These are phyloP conservation scores for Fusarium sp. DNA, from an alignment of 2,329 filamentous ascomycete genomes.

Conservation along the genomic window DNA sequence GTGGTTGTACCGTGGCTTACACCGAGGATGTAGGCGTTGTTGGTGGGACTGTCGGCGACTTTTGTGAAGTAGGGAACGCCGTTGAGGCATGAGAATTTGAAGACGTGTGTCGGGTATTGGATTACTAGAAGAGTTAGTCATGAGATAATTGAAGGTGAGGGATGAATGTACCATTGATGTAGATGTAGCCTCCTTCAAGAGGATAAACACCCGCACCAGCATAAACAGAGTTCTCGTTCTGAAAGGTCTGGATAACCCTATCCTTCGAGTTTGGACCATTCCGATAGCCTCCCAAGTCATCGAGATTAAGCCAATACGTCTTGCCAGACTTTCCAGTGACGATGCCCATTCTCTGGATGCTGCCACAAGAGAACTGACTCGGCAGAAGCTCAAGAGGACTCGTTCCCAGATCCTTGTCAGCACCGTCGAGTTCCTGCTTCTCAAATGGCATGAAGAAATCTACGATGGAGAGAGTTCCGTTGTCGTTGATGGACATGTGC, in stretches of 20 bases:
- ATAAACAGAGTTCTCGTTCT: constrained; percentile 58
- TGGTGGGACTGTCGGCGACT: constrained; percentile 60
- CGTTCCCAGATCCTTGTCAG: constrained; percentile 62
- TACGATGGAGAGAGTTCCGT: constrained; percentile 56
- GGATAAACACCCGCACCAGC: constrained; percentile 61
- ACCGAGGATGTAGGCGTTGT: constrained; percentile 64
- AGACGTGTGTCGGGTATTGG: constrained; percentile 64
- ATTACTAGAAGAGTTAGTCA: constrained; percentile 53
- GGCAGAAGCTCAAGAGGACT: constrained; percentile 57
- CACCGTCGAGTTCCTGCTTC: constrained; percentile 61
- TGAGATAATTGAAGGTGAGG: fast-evolving
- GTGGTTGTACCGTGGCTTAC: constrained; percentile 68
- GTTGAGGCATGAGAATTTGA: constrained; percentile 65
- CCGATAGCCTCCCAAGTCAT: constrained; percentile 55
- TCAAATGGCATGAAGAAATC: constrained; percentile 68
- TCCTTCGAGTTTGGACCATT: constrained; percentile 52
- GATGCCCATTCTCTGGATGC: constrained; percentile 59
- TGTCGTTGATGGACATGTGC: constrained; percentile 54
- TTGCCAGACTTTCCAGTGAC: constrained; percentile 64
- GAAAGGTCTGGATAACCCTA: constrained; percentile 57
- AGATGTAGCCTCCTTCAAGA: constrained; percentile 60
- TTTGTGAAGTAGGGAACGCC: constrained; percentile 65
- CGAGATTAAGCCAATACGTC: constrained; percentile 57
- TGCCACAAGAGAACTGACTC: constrained; percentile 55
- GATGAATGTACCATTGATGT: constrained; percentile 51